phyloP scores from a whole-genome alignment of 768 basidiomycete species.

The Lactarius sanguifluus region DNA sequence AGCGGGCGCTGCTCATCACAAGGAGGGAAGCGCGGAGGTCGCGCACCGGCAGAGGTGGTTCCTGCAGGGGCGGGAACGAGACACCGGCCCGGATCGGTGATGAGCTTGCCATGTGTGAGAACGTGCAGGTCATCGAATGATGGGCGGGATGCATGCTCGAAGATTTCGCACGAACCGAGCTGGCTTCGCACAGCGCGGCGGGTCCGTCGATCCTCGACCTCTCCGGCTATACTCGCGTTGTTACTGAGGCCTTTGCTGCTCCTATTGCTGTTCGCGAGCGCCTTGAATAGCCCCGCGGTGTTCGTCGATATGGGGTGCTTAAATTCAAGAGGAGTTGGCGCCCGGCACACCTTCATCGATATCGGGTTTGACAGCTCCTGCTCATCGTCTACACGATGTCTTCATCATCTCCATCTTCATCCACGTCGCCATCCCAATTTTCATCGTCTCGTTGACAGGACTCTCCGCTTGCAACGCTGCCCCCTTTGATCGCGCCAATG shows the following conservation, averaged over 20 bases:
- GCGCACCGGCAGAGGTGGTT: too few species aligned
- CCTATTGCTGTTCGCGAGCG: constrained; percentile 47
- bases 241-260: constrained; percentile 30
- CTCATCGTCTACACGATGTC: constrained; percentile 19
- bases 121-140: too few species aligned
- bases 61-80: too few species aligned
- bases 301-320: constrained; percentile 61
- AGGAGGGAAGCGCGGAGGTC: too few species aligned
- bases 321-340: constrained; percentile 81
- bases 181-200: constrained; percentile 73
- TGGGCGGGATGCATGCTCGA: constrained; percentile 32
- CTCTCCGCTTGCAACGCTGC: background rate
- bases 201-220: constrained; percentile 63
- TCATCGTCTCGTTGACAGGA: constrained; percentile 8
- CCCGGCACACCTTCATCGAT: constrained; percentile 51
- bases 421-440: constrained; percentile 29
- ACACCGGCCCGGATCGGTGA: too few species aligned
- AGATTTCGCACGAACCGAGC: constrained; percentile 64
- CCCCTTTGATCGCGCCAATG: constrained; percentile 28
- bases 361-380: constrained; percentile 38
- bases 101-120: too few species aligned
- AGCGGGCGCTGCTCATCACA: too few species aligned
- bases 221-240: background rate
- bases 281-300: constrained; percentile 85
- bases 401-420: constrained; percentile 27